A percentile compares a stretch with the other conserved stretches of the same genome.
Evolutionary conservation across 768 basidiomycete genomes (phyloP).

Genomic region (Chalciporus pseudorubinellus): DNA sequence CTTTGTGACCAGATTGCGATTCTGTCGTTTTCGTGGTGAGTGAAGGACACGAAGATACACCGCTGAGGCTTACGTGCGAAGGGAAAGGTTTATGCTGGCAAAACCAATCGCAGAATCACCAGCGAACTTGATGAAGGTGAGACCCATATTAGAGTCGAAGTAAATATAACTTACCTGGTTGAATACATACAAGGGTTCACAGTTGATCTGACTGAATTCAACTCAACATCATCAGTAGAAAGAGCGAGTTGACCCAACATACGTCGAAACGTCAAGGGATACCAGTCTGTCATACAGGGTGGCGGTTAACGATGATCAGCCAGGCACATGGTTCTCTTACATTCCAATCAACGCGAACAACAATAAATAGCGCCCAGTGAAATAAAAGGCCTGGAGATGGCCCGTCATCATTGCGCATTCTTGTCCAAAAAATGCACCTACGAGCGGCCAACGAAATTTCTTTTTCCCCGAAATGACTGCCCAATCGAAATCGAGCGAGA

Average conservation of each 20-base stretch:
- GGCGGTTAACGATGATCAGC: slow-evolving; percentile 1
- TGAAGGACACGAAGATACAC: background rate
- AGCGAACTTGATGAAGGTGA: slow-evolving; percentile 32
- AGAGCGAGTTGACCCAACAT: slow-evolving; percentile 9
- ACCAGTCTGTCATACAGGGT: slow-evolving; percentile 19
- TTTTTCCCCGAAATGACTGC: slow-evolving; percentile 39
- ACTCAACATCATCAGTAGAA: background rate
- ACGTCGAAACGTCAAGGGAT: slow-evolving; percentile 39
- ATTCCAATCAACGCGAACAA: slow-evolving; percentile 47
- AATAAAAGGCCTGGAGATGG: slow-evolving; percentile 42
- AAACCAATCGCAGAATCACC: slow-evolving; percentile 44
- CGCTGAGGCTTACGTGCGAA: slow-evolving; percentile 38
- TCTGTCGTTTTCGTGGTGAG: slow-evolving; percentile 27
- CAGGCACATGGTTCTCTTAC: slow-evolving; percentile 25
- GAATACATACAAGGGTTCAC: slow-evolving; percentile 47
- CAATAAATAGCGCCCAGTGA: slow-evolving; percentile 43
- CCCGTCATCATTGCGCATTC: background rate
- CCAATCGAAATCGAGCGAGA: slow-evolving; percentile 44
- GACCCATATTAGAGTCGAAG: background rate
- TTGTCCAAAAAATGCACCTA: slow-evolving; percentile 24
- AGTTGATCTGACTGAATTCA: slow-evolving; percentile 36
- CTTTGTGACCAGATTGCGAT: slow-evolving; percentile 69
- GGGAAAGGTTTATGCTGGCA: slow-evolving; percentile 46
- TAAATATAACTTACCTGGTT: slow-evolving; percentile 37
- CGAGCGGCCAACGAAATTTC: slow-evolving; percentile 48